Evolutionary conservation across 2,329 filamentous ascomycete genomes (phyloP).

Genomic region (Clonostachys sp.): DNA sequence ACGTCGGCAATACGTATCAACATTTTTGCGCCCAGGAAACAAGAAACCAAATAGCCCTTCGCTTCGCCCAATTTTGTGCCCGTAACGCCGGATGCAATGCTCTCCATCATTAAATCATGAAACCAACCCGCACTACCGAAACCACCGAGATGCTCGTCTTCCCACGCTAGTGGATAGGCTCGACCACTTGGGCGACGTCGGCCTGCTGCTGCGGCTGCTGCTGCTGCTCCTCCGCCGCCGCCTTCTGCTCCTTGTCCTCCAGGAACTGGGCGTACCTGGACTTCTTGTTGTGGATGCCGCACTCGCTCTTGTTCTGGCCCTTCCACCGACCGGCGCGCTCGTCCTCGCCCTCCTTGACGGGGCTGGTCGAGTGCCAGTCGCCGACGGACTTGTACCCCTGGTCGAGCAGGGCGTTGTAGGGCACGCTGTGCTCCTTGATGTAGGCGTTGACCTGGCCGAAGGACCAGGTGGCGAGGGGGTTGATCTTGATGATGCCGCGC

Average conservation of each 20-base stretch:
- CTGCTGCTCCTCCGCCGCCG: conserved; percentile 45
- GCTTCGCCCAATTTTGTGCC: not conserved
- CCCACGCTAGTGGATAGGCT: not conserved
- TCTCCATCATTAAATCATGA: not conserved
- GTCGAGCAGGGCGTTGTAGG: conserved; percentile 90
- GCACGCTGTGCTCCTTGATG: conserved; percentile 79
- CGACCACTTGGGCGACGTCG: not conserved
- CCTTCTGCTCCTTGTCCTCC: conserved; percentile 54
- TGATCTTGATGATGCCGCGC: conserved; percentile 91
- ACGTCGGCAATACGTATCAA: not conserved
- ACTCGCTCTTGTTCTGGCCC: conserved; percentile 93
- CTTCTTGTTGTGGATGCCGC: conserved; percentile 97
- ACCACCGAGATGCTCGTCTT: not conserved
- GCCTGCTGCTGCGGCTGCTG: conserved; percentile 19
- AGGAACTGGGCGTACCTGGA: conserved; percentile 88
- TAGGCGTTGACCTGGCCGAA: conserved; percentile 89
- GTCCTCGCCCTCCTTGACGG: conserved; percentile 86
- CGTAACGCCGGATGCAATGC: not conserved
- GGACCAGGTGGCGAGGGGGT: conserved; percentile 90
- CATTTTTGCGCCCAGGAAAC: not conserved
- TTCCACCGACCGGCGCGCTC: conserved; percentile 97
- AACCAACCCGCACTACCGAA: not conserved
- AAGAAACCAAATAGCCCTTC: not conserved
- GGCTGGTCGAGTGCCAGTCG: conserved; percentile 95
- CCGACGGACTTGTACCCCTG: conserved; percentile 96